Evolutionary conservation across 2,329 filamentous ascomycete genomes (phyloP), one percentile per base, ranked within the genome.

Genomic region (Cercospora sp.): DNA sequence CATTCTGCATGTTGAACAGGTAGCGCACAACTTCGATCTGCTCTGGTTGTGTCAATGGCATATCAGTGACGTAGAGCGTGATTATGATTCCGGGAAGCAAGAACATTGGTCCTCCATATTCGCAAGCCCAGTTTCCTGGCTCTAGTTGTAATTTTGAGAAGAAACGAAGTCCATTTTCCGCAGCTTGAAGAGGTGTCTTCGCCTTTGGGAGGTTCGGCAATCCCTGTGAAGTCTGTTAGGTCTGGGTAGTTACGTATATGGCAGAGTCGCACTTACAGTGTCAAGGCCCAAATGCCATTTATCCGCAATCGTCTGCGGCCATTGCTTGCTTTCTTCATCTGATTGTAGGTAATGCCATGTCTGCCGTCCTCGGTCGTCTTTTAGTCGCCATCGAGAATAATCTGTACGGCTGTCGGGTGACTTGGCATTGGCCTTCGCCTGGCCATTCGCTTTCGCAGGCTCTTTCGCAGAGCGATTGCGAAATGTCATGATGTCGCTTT

Each of bases 51-150:
- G 93, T 89, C 66, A 99, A 92, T 3, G 91, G 91, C 63, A 93
- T 97, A 77, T 94, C 89, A 70, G 94, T 98, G 63, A 91, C 91
- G 78, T 97, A 94, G 89, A 92, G 96, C 30, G 91, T 86, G 73
- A 97, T 88, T 70, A 97, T 88, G 24, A 97, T 79, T 55, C 94
- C 92, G 0, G 94, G 93, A 1, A 98, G 84, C 45, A 98, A 86
- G 77, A 99, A 99, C 92, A 97, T 94, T 3, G 95, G 95, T 0
- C 95, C 95, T 65, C 95, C 95, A 82, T 99, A 99, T 79, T 99
- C 95, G 82, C 94, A 98, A 5, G 86, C 95, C 95, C 95, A 99
- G 77, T 97, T 92, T 5, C 95, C 95, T 0, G 92, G 90, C 13
- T 90, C 89, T 1, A 97, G 85, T 79, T 99, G 95, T 26, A 98